phyloP scores from a whole-genome alignment of 1,284 basidiomycete genomes.

The Cryptococcus neoformans region DNA sequence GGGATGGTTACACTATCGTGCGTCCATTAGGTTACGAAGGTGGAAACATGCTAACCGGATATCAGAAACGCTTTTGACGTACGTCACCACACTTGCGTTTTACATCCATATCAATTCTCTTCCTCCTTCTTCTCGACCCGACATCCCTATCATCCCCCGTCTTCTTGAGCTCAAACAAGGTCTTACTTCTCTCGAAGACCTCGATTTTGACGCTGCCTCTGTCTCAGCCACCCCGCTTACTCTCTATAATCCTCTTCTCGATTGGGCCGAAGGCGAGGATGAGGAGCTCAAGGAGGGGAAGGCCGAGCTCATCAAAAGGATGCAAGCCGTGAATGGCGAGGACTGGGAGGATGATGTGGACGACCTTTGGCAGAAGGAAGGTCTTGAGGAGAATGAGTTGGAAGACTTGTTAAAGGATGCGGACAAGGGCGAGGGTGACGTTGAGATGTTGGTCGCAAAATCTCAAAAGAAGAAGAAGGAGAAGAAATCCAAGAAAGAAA shows the following conservation, averaged over 20 bases:
- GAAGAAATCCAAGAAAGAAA: slow-evolving; percentile 17
- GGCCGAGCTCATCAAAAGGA: slow-evolving; percentile 40
- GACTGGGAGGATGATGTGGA: slow-evolving; percentile 29
- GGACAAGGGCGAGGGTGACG: slow-evolving; percentile 14
- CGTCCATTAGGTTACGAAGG: slow-evolving; percentile 6
- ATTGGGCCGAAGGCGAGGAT: slow-evolving; percentile 28
- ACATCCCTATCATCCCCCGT: slow-evolving; percentile 75
- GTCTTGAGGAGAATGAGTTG: slow-evolving; percentile 44
- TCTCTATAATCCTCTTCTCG: slow-evolving; percentile 8
- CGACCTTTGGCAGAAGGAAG: slow-evolving; percentile 35
- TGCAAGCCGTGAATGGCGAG: slow-evolving; percentile 8
- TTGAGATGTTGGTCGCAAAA: slow-evolving; percentile 26
- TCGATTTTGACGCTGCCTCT: slow-evolving; percentile 60
- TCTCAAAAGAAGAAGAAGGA: slow-evolving; percentile 39
- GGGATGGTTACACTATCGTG: slow-evolving; percentile 51
- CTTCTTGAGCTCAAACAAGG: slow-evolving; percentile 83
- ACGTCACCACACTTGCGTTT: slow-evolving; percentile 86
- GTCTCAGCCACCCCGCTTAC: slow-evolving; percentile 54
- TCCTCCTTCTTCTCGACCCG: slow-evolving; percentile 56
- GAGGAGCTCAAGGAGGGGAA: slow-evolving; percentile 27
- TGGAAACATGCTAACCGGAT: neutral
- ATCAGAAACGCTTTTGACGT: slow-evolving; percentile 81
- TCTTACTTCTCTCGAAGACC: slow-evolving; percentile 73
- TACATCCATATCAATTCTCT: slow-evolving; percentile 83
- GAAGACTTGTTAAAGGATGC: slow-evolving; percentile 36